Percentiles rank a stretch among this genome's conserved stretches.
These are phyloP conservation scores for Dactylorhiza incarnata DNA, from an alignment of 106 monocot genomes.

Conservation along the genomic window DNA sequence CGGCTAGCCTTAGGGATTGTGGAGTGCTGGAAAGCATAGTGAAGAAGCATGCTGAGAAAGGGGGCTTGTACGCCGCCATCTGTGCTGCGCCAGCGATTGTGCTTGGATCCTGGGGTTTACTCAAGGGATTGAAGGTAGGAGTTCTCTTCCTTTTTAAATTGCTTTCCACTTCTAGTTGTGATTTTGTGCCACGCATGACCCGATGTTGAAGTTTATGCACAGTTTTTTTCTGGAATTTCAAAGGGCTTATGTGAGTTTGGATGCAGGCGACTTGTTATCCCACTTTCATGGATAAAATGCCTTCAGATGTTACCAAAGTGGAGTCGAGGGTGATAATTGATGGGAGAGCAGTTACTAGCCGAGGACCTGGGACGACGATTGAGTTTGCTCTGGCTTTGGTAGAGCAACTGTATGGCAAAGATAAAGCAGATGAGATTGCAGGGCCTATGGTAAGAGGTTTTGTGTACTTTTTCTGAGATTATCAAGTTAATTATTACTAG, in stretches of 20 bases:
- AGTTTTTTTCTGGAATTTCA: not conserved
- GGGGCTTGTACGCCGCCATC: conserved; percentile 67
- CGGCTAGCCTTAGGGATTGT: conserved; percentile 57
- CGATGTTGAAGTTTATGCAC: not conserved
- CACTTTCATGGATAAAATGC: conserved; percentile 70
- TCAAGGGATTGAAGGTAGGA: conserved; percentile 62
- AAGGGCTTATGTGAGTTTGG: not conserved
- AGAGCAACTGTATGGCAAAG: conserved; percentile 70
- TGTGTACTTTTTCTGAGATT: not conserved
- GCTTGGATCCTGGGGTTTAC: conserved; percentile 84
- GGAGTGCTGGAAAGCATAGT: conserved; percentile 43
- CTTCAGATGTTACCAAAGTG: conserved; percentile 34
- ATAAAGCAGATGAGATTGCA: conserved; percentile 68
- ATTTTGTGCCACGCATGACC: not conserved
- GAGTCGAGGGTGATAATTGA: conserved; percentile 75
- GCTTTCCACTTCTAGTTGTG: not conserved
- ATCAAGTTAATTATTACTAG: not conserved
- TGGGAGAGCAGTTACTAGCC: conserved; percentile 58
- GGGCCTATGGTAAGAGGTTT: conserved; percentile 45
- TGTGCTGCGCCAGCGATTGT: conserved; percentile 77
- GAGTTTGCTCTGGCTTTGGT: conserved; percentile 74
- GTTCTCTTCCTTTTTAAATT: not conserved
- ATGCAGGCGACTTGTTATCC: conserved; percentile 75
- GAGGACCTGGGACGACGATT: conserved; percentile 70
- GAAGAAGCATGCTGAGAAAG: conserved; percentile 54